These are phyloP conservation scores for Acer yangbiense DNA, from an alignment of 345 rosid species.

Conservation along the genomic window DNA sequence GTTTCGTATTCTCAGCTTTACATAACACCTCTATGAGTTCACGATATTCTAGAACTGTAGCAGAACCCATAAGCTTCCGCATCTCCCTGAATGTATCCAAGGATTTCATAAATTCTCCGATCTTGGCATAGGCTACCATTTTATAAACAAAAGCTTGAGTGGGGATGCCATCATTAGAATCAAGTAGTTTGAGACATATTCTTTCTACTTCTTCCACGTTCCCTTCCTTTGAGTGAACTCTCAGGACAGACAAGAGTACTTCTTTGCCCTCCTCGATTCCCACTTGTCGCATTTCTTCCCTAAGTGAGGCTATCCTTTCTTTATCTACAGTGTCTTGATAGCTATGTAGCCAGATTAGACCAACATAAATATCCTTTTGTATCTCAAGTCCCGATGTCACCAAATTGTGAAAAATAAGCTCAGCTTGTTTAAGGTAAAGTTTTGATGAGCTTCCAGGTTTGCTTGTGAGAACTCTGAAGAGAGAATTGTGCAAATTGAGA, in stretches of 20 bases:
- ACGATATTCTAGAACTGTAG: conserved; percentile 66
- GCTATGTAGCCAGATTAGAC: conserved; percentile 85
- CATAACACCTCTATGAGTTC: conserved; percentile 68
- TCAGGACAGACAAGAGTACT: conserved; percentile 64
- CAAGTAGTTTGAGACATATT: conserved; percentile 59
- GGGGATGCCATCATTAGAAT: conserved; percentile 41
- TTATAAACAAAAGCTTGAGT: conserved; percentile 73
- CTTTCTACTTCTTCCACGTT: conserved; percentile 66
- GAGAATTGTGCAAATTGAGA: conserved; percentile 72
- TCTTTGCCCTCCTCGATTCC: conserved; percentile 66
- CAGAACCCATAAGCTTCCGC: conserved; percentile 55
- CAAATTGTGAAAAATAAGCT: conserved; percentile 77
- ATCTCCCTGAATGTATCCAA: conserved; percentile 64
- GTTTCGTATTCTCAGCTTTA: conserved; percentile 50
- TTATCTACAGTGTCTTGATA: conserved; percentile 68
- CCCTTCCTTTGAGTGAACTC: conserved; percentile 75
- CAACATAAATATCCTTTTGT: conserved; percentile 65
- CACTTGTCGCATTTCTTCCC: conserved; percentile 64
- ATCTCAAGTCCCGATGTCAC: conserved; percentile 65
- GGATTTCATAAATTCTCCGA: conserved; percentile 49
- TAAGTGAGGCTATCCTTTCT: conserved; percentile 50
- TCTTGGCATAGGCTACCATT: conserved; percentile 74
- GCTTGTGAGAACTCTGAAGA: conserved; percentile 70
- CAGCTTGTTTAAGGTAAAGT: conserved; percentile 76
- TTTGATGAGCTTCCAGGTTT: conserved; percentile 54